Percentiles rank a stretch among this genome's conserved stretches.
Evolutionary conservation across 352 stramenopile genomes (phyloP).

Genomic region (Aphanomyces astaci): DNA sequence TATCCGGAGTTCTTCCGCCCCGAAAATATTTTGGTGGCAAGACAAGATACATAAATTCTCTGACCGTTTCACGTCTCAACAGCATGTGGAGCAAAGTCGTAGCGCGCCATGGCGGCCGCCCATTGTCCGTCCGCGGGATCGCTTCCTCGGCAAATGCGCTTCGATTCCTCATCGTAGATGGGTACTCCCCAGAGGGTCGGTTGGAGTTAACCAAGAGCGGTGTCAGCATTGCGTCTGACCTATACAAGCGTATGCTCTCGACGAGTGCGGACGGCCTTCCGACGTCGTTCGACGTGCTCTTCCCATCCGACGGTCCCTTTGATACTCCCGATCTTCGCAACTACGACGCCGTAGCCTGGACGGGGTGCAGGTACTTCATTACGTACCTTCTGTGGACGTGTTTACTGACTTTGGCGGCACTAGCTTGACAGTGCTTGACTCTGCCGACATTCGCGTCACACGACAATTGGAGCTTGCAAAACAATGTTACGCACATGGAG

Average conservation of each 20-base stretch:
- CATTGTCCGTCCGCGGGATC: constrained; percentile 21
- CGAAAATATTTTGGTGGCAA: no score
- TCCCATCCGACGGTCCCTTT: constrained; percentile 59
- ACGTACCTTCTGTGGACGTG: background rate
- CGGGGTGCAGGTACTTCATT: constrained; percentile 40
- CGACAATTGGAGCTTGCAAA: constrained; percentile 69
- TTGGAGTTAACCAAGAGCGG: background rate
- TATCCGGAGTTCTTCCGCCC: background rate
- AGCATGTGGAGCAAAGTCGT: background rate
- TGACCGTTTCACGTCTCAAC: background rate
- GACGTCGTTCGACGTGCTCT: constrained; percentile 45
- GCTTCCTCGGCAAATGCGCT: constrained; percentile 20
- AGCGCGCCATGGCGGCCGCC: background rate
- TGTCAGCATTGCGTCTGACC: background rate
- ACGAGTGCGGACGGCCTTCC: background rate
- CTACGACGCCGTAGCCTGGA: constrained; percentile 74
- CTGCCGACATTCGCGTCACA: constrained; percentile 43
- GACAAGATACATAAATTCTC: no score
- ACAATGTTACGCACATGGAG: constrained; percentile 54
- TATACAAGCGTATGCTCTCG: constrained; percentile 1
- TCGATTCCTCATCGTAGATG: constrained; percentile 20
- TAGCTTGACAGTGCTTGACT: constrained; percentile 55
- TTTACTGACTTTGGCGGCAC: background rate
- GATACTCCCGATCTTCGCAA: constrained; percentile 46
- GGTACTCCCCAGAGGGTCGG: constrained; percentile 15